Percentiles rank a stretch among this genome's conserved stretches.
Conservation (phyloP, 306 rosid species). For the Inga laurina region DNA sequence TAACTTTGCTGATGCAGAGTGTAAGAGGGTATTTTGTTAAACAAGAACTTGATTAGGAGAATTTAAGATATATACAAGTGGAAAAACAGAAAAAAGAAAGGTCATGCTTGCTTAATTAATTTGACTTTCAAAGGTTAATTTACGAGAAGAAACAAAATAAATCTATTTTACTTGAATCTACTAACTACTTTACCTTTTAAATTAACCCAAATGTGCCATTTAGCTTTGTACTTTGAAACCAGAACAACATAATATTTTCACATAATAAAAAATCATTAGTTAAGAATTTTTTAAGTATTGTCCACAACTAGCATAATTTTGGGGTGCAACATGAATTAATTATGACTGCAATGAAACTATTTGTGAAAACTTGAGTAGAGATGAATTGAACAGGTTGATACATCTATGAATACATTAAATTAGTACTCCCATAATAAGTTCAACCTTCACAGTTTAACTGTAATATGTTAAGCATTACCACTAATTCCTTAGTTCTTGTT, state of each 20-base stretch:
- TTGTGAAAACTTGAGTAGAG: not conserved
- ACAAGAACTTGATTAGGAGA: not conserved
- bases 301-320: not conserved
- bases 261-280: not conserved
- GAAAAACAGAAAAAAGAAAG: not conserved
- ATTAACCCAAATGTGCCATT: not conserved
- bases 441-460: not conserved
- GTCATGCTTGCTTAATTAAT: not conserved
- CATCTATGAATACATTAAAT: not conserved
- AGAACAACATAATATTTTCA: conserved; percentile 12
- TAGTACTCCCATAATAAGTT: not conserved
- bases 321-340: not conserved
- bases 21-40: not conserved
- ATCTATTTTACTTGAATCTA: not conserved
- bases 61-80: not conserved
- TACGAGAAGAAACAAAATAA: not conserved
- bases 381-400: not conserved
- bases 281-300: not conserved
- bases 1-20: not conserved
- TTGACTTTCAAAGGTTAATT: not conserved
- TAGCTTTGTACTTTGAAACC: not conserved
- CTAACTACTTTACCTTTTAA: no score
- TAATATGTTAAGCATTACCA: not conserved
- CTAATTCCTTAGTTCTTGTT: not conserved
- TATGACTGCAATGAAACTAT: not conserved